Base-by-base conservation (phyloP, 352 stramenopile species). In the Globisporangium orthogonon region DNA sequence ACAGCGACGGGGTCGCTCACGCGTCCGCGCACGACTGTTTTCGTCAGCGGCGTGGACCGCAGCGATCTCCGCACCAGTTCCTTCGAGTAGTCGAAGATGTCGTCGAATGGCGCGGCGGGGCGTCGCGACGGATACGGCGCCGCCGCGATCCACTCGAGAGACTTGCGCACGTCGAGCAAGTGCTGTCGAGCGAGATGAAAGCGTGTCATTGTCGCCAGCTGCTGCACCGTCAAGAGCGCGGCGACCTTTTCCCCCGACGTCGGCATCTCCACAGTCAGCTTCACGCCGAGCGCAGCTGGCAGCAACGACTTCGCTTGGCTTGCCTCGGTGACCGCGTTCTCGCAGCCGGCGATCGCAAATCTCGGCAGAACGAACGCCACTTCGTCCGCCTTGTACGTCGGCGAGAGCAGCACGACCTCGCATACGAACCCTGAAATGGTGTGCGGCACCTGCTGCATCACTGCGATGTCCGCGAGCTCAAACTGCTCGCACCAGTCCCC, bases 271-370 rank as follows among this genome's bases (percentile, higher is more conserved):
- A 61, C 55, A 0, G 55, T 28, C 10, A 61, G 23, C 17, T 9
- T 37, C n/a, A 50, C 55, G 2, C 55, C 55, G 0, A 55, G 28
- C 0, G 55, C 17, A 4, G 44, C 39, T 3, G 55, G 55, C n/a
- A 30, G 35, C 5, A 55, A 37, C 10, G 7, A 7, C 1, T 33
- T n/a, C 13, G 15, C 5, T 4, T 41, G 23, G 9, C 47, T 55
- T n/a, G 28, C 44, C 2, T 18, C 46, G 2, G 54, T 11, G 18
- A 61, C 35, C 0, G 28, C 37, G 4, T 15, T 10, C 10, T 54
- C 55, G n/a, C 55, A 61, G 6, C 55, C 55, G 7, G 29, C 55
- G 47, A 61, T n/a, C 37, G 54, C 55, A 47, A 54, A 37, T 37
- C 54, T 54, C 18, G 55, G 55, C 15, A 61, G 29, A 37, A 61